Base-by-base conservation (phyloP, 768 basidiomycete genomes). In the Lactifluus echinatus region DNA sequence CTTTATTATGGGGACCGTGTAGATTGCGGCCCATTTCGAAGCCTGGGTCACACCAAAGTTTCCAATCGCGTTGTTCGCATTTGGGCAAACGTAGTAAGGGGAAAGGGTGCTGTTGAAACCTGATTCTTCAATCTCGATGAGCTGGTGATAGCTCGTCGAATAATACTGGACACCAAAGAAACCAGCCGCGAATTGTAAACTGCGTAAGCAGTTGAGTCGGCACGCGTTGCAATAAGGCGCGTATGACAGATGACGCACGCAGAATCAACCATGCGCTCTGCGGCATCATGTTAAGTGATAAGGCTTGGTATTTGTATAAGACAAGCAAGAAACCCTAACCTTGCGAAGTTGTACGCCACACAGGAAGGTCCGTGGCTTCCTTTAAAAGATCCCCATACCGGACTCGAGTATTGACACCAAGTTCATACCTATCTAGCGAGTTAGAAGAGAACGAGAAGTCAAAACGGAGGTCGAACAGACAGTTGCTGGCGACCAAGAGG, bases 161-260 rank as follows among this genome's bases (percentile, higher is more conserved):
- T 74, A 78, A 4, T 67, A 68, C 26, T 75, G 75, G 24, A 77
- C 68, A 11, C 74, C 75, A 51, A 75, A 75, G 69, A 77, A 76
- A n/a, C 78, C 78, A 11, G 76, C 74, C 0, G 77, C 77, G 63
- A 79, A 79, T 64, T 79, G 76, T 48, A 77, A 69, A 8, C 68
- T 71, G 29, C 6, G 2, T 68, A n/a, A 59, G 36, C 3, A 28
- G 24, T n/a, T 33, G 21, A 51, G 39, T 33, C 7, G 7, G 12
- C 17, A 31, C n/a, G 40, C 19, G 28, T 12, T 19, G 26, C 17
- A n/a, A n/a, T n/a, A 8, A 31, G 26, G 37, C 11, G 15, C 4
- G 21, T 29, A 28, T 33, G 31, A 33, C 19, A 46, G 31, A 8
- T 10, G 29, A 56, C 67, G 50, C 54, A 69, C 68, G 70, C 71